Conservation (phyloP, 2,329 filamentous ascomycete genomes). For the Colletotrichum sp. region DNA sequence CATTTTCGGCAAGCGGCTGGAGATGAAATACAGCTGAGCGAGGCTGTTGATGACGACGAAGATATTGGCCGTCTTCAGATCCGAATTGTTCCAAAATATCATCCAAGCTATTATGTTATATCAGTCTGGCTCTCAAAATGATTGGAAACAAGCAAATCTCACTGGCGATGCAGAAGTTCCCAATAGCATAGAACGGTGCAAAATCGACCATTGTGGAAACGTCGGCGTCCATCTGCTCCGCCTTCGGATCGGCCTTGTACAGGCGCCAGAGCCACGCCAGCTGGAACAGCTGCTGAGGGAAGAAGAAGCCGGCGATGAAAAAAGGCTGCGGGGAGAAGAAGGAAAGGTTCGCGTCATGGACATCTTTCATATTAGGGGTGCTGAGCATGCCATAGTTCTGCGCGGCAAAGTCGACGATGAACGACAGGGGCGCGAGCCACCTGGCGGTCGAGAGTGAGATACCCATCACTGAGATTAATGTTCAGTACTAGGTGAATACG, state of each 20-base stretch:
- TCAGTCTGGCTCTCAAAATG: background rate
- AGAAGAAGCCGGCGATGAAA: slow-evolving; percentile 66
- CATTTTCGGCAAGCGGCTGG: slow-evolving; percentile 51
- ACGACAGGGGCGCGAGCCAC: slow-evolving; percentile 58
- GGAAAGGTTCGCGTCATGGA: slow-evolving; percentile 61
- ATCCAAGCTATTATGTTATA: slow-evolving; percentile 50
- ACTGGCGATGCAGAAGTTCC: slow-evolving; percentile 65
- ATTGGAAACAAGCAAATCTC: slow-evolving; percentile 24
- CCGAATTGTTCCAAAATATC: slow-evolving; percentile 63
- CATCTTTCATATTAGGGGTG: slow-evolving; percentile 62
- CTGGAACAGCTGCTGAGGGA: slow-evolving; percentile 64
- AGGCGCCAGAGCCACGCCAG: slow-evolving; percentile 62
- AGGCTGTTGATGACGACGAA: slow-evolving; percentile 63
- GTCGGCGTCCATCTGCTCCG: slow-evolving; percentile 40
- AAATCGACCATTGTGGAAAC: slow-evolving; percentile 55
- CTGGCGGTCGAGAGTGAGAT: slow-evolving; percentile 57
- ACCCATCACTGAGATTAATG: slow-evolving; percentile 43
- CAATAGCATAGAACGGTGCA: slow-evolving; percentile 59
- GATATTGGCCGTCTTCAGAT: slow-evolving; percentile 55
- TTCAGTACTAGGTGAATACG: too few species aligned
- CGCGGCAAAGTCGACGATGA: slow-evolving; percentile 60
- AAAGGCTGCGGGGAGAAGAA: slow-evolving; percentile 64
- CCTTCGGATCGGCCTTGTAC: slow-evolving; percentile 49
- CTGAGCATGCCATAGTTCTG: slow-evolving; percentile 65
- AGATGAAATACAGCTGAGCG: slow-evolving; percentile 59